A percentile compares a stretch with the other conserved stretches of the same genome.
phyloP scores from a whole-genome alignment of 2,329 filamentous ascomycete genomes.

The Nemania sp. region DNA sequence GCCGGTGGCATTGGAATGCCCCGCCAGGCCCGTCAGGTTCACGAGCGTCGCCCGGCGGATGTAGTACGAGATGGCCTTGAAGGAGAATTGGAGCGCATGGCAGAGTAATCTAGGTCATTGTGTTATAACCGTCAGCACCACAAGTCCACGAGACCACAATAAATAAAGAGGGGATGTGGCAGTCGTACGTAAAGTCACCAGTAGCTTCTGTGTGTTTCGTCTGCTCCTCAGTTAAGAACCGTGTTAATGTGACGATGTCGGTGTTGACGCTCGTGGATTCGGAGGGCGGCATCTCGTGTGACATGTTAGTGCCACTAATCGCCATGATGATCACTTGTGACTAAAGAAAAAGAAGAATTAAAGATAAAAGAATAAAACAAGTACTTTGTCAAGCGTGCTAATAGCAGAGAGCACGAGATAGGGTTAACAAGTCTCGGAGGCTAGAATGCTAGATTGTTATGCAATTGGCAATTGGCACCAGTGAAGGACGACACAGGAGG shows the following conservation, averaged over 20 bases:
- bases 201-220: conserved; percentile 90
- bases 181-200: conserved; percentile 94
- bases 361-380: no score
- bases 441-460: no score
- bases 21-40: conserved; percentile 92
- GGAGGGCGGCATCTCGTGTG: conserved; percentile 37
- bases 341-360: no score
- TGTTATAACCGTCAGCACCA: conserved; percentile 14
- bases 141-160: background rate
- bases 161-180: conserved; percentile 5
- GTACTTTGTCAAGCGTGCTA: no score
- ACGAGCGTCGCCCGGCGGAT: conserved; percentile 94
- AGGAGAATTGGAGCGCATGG: conserved; percentile 97
- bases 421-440: no score
- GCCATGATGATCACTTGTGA: conserved; percentile 38
- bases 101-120: conserved; percentile 72
- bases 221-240: conserved; percentile 96
- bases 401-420: no score
- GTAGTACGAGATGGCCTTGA: conserved; percentile 99
- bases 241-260: conserved; percentile 91
- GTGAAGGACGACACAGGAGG: no score
- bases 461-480: no score
- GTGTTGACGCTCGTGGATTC: conserved; percentile 86
- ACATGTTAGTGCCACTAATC: conserved; percentile 23
- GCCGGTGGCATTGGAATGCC: conserved; percentile 91